These are phyloP conservation scores for Saccharomycopsis sp. DNA, from an alignment of 805 yeast species.

Conservation along the genomic window DNA sequence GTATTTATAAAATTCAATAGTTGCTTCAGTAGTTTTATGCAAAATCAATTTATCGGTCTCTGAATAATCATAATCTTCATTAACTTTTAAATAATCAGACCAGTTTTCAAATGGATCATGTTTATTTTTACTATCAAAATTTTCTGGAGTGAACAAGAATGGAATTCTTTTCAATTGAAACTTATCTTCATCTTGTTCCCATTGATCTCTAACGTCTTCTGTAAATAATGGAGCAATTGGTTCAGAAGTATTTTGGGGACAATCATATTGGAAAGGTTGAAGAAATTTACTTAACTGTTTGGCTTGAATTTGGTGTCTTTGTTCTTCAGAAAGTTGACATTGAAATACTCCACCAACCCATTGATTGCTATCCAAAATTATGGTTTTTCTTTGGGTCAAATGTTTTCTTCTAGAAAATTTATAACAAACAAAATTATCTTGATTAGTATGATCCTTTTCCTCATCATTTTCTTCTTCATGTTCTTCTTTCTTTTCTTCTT, in stretches of 20 bases:
- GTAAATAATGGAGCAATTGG: background rate
- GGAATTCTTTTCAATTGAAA: background rate
- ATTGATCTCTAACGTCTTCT: background rate
- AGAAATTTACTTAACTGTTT: too few species aligned
- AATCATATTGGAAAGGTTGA: background rate
- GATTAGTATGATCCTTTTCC: background rate
- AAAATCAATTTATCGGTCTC: background rate
- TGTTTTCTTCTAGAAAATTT: background rate
- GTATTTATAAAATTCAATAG: too few species aligned
- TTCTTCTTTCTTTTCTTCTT: background rate
- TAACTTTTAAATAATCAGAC: background rate
- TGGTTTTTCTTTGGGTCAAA: background rate
- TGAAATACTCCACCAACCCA: constrained; percentile 5
- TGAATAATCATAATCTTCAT: background rate
- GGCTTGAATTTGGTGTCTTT: background rate
- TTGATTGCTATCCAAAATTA: too few species aligned
- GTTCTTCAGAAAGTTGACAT: background rate
- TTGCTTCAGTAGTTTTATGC: background rate
- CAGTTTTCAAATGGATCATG: background rate
- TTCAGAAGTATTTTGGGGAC: background rate
- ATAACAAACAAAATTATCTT: background rate
- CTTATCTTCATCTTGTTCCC: constrained; percentile 1
- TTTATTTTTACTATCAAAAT: background rate
- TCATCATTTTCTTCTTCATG: background rate
- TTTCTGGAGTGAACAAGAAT: background rate